Evolutionary conservation across 2,329 filamentous ascomycete species (phyloP).

Genomic region (Stagonosporopsis tanaceti): DNA sequence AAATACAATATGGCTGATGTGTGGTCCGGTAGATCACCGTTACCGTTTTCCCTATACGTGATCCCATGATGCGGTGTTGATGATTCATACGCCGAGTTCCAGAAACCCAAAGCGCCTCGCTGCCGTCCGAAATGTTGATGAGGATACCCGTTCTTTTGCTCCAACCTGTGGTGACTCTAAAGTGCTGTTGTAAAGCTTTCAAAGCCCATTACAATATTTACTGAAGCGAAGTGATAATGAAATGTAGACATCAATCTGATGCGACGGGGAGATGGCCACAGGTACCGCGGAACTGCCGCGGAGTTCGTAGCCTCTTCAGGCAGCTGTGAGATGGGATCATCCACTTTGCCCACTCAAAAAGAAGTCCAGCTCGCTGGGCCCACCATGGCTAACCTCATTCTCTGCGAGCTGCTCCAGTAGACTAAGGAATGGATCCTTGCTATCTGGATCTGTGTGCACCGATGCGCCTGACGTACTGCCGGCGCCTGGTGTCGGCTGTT

Average conservation of each 20-base stretch:
- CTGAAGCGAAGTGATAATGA: slow-evolving; percentile 16
- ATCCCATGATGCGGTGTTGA: slow-evolving; percentile 14
- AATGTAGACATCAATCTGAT: slow-evolving; percentile 5
- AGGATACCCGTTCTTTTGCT: slow-evolving; percentile 4
- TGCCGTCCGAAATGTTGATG: slow-evolving; percentile 10
- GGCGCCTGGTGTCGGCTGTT: slow-evolving; percentile 56
- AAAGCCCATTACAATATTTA: slow-evolving; percentile 14
- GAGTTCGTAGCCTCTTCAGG: slow-evolving; percentile 13
- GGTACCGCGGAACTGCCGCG: slow-evolving; percentile 11
- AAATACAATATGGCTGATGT: slow-evolving; percentile 19
- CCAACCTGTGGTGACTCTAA: slow-evolving; percentile 7
- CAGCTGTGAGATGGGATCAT: slow-evolving; percentile 21
- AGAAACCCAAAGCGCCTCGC: slow-evolving; percentile 20
- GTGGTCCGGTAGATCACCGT: slow-evolving; percentile 2
- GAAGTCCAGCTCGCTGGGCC: slow-evolving; percentile 79
- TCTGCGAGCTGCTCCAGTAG: slow-evolving; percentile 83
- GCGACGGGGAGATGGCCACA: neutral
- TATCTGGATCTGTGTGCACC: slow-evolving; percentile 60
- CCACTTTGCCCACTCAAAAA: slow-evolving; percentile 62
- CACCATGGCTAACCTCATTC: slow-evolving; percentile 74
- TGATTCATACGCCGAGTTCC: slow-evolving; percentile 15
- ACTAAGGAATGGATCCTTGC: slow-evolving; percentile 80
- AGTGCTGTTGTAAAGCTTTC: slow-evolving; percentile 6
- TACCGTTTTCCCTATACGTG: slow-evolving; percentile 14
- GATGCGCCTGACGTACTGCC: slow-evolving; percentile 52